phyloP scores from a whole-genome alignment of 2,329 filamentous ascomycete genomes.

The Scedosporium boydii region DNA sequence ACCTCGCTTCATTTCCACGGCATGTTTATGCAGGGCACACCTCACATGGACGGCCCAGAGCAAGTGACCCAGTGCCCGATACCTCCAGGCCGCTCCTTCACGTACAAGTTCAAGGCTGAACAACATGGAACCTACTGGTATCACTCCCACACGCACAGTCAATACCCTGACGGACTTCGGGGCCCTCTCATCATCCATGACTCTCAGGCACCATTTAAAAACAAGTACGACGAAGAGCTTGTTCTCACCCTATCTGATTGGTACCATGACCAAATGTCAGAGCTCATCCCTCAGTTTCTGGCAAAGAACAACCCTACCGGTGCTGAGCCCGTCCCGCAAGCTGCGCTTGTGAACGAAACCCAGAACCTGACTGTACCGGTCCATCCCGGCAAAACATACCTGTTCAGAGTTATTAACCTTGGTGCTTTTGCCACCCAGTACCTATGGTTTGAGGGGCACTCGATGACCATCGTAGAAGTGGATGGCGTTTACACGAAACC shows the following conservation, averaged over 20 bases:
- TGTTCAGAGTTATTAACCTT: slow-evolving; percentile 43
- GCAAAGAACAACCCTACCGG: slow-evolving; percentile 38
- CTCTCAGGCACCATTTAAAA: slow-evolving; percentile 34
- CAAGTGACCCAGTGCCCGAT: slow-evolving; percentile 61
- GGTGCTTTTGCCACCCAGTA: slow-evolving; percentile 64
- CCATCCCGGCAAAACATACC: slow-evolving; percentile 44
- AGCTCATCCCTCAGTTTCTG: slow-evolving; percentile 35
- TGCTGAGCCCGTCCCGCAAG: slow-evolving; percentile 43
- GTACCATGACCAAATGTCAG: slow-evolving; percentile 48
- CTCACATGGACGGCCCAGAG: slow-evolving; percentile 61
- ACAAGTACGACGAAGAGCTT: slow-evolving; percentile 42
- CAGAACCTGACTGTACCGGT: slow-evolving; percentile 32
- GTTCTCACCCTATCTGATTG: slow-evolving; percentile 49
- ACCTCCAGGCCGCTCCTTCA: slow-evolving; percentile 28
- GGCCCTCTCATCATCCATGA: slow-evolving; percentile 48
- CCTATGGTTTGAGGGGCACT: slow-evolving; percentile 58
- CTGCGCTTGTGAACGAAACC: slow-evolving; percentile 43
- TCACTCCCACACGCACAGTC: slow-evolving; percentile 40
- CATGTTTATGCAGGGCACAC: slow-evolving; percentile 56
- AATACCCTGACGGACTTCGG: slow-evolving; percentile 50
- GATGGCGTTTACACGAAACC: slow-evolving; percentile 62
- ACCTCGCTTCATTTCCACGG: slow-evolving; percentile 65
- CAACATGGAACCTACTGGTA: slow-evolving; percentile 56
- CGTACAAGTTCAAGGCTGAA: slow-evolving; percentile 47
- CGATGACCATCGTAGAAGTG: slow-evolving; percentile 61